Conservation (phyloP, 1,284 basidiomycete species). For the Trichosporon faecale region DNA sequence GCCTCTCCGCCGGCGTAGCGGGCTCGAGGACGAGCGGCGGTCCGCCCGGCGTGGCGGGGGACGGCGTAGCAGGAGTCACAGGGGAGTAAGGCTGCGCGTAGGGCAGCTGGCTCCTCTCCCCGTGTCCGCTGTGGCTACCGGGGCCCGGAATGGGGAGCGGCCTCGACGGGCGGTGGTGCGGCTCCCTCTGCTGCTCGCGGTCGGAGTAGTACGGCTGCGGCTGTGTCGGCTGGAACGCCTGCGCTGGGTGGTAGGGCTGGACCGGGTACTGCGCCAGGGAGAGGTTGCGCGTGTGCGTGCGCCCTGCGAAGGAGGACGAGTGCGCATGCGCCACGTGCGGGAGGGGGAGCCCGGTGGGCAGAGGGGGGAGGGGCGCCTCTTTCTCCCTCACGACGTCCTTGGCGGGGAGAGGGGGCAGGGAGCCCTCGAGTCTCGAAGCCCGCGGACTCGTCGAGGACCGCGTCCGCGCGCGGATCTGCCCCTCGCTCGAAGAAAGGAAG, state of each 20-base stretch:
- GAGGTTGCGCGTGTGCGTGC: neutral
- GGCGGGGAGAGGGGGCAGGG: neutral
- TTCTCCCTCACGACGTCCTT: neutral
- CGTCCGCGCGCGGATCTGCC: slow-evolving; percentile 20
- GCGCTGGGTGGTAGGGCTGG: neutral
- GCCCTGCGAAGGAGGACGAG: neutral
- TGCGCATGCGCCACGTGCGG: neutral
- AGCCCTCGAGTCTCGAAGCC: neutral
- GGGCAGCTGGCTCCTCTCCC: neutral
- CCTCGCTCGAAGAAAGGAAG: slow-evolving; percentile 34
- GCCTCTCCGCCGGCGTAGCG: neutral
- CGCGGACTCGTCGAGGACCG: slow-evolving; percentile 15
- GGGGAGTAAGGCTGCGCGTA: slow-evolving; percentile 5
- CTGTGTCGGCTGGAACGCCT: neutral
- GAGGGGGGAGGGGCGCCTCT: neutral
- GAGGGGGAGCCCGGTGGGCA: neutral
- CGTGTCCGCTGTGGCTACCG: too few relatives aligned
- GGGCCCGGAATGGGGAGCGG: neutral
- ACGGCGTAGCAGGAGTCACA: neutral
- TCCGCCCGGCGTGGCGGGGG: neutral
- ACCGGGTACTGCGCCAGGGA: neutral
- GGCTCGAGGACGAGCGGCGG: slow-evolving; percentile 7
- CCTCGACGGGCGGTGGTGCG: neutral
- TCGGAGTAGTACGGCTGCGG: neutral
- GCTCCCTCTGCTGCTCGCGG: neutral